phyloP scores from a whole-genome alignment of 495 filamentous ascomycete species.

The Jackrogersella multiformis region DNA sequence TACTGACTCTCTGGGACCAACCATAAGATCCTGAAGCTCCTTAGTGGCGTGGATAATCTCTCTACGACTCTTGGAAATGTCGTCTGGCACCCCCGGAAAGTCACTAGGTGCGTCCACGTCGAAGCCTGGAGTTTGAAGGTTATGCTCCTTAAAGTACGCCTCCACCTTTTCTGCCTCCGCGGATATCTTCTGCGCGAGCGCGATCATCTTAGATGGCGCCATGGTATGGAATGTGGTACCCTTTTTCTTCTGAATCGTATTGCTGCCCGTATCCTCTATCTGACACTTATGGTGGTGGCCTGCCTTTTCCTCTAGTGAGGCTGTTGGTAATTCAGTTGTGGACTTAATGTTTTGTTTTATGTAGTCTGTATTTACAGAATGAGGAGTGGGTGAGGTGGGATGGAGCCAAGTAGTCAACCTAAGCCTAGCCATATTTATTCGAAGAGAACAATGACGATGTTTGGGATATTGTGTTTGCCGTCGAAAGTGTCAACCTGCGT shows the following conservation, averaged over 20 bases:
- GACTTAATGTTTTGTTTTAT: slow-evolving; percentile 45
- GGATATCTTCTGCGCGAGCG: slow-evolving; percentile 51
- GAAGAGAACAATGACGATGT: background rate
- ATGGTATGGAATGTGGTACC: background rate
- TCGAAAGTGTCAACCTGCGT: background rate
- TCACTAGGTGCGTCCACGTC: slow-evolving; percentile 50
- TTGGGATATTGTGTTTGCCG: slow-evolving; percentile 23
- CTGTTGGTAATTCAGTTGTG: slow-evolving; percentile 7
- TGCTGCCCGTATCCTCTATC: slow-evolving; percentile 8
- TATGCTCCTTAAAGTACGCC: slow-evolving; percentile 50
- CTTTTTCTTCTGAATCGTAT: slow-evolving; percentile 17
- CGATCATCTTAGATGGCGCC: slow-evolving; percentile 48
- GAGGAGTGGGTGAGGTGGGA: slow-evolving; percentile 34
- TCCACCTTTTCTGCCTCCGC: slow-evolving; percentile 54
- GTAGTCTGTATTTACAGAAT: slow-evolving; percentile 33
- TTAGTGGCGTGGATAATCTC: slow-evolving; percentile 53
- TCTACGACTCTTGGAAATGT: slow-evolving; percentile 47
- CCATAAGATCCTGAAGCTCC: slow-evolving; percentile 52
- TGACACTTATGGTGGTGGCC: slow-evolving; percentile 12
- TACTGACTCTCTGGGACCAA: slow-evolving; percentile 53
- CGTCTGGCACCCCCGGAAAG: slow-evolving; percentile 52
- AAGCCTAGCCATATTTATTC: slow-evolving; percentile 48
- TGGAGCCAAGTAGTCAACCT: slow-evolving; percentile 48
- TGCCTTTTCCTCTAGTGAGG: slow-evolving; percentile 17
- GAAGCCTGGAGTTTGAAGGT: slow-evolving; percentile 50